Evolutionary conservation across 2,329 filamentous ascomycete genomes (phyloP).

Genomic region (Tolypocladium paradoxum): DNA sequence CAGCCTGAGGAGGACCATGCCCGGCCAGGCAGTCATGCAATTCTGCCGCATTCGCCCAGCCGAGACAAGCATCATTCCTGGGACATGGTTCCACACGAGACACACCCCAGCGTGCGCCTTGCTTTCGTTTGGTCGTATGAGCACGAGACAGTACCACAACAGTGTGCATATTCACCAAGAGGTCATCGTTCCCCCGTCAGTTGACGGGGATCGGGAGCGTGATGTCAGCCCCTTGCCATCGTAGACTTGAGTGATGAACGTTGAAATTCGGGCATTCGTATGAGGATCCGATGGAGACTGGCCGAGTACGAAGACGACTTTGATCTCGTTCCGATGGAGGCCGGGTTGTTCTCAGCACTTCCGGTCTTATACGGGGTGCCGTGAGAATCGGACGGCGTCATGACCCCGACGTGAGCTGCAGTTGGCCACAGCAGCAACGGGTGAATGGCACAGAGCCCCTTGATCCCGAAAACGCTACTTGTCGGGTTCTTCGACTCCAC

Average conservation of each 20-base stretch:
- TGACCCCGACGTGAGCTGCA: not conserved
- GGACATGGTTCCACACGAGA: conserved; percentile 8
- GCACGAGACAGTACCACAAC: conserved; percentile 1
- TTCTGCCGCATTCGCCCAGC: not conserved
- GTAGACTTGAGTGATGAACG: not conserved
- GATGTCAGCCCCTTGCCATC: not conserved
- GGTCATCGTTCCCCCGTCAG: not conserved
- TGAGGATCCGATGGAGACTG: not conserved
- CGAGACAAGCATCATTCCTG: conserved; percentile 6
- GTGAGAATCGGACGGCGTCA: not conserved
- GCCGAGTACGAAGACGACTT: not conserved
- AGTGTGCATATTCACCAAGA: not conserved
- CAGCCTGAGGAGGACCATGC: not conserved
- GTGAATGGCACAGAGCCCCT: not conserved
- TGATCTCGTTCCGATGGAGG: not conserved
- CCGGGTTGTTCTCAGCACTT: not conserved
- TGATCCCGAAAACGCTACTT: not conserved
- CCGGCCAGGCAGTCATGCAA: not conserved
- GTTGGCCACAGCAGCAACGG: not conserved
- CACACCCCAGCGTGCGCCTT: conserved; percentile 9
- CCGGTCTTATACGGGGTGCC: not conserved
- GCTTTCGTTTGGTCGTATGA: not conserved
- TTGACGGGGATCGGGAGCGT: not conserved
- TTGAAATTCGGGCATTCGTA: not conserved
- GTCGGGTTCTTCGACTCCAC: not conserved